Conservation (phyloP, 805 yeast genomes). For the Spathaspora passalidarum region DNA sequence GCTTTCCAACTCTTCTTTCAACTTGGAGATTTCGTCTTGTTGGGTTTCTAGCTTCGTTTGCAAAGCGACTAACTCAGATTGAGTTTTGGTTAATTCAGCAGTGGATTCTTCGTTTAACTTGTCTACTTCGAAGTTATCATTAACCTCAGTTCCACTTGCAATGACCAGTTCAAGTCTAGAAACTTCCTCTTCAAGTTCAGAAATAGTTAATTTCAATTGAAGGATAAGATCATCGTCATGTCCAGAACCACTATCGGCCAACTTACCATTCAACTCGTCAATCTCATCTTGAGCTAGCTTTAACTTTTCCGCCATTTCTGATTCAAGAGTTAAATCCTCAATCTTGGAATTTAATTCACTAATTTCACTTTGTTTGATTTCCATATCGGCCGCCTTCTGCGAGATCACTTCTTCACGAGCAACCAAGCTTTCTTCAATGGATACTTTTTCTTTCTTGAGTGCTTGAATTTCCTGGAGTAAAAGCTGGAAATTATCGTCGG, state of each 20-base stretch:
- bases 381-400: neutral
- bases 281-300: slow-evolving; percentile 3
- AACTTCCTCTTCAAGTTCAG: neutral
- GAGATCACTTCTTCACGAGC: neutral
- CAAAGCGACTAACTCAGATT: neutral
- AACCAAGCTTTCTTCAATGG: neutral
- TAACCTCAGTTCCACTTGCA: neutral
- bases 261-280: neutral
- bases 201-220: neutral
- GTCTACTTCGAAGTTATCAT: slow-evolving; percentile 7
- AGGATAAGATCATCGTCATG: neutral
- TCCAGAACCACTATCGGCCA: neutral
- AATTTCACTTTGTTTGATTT: slow-evolving; percentile 1
- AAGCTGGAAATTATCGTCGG: neutral
- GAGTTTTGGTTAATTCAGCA: neutral
- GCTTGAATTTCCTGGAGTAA: neutral
- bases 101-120: neutral
- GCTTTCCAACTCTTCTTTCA: slow-evolving; percentile 20
- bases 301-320: slow-evolving; percentile 2
- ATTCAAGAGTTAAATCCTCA: neutral
- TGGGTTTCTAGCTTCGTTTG: slow-evolving; percentile 10
- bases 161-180: neutral
- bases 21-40: slow-evolving; percentile 16
- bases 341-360: slow-evolving; percentile 1
- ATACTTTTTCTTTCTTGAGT: neutral